These are phyloP conservation scores for Phoma herbarum DNA, from an alignment of 2,329 filamentous ascomycete genomes.

Conservation along the genomic window DNA sequence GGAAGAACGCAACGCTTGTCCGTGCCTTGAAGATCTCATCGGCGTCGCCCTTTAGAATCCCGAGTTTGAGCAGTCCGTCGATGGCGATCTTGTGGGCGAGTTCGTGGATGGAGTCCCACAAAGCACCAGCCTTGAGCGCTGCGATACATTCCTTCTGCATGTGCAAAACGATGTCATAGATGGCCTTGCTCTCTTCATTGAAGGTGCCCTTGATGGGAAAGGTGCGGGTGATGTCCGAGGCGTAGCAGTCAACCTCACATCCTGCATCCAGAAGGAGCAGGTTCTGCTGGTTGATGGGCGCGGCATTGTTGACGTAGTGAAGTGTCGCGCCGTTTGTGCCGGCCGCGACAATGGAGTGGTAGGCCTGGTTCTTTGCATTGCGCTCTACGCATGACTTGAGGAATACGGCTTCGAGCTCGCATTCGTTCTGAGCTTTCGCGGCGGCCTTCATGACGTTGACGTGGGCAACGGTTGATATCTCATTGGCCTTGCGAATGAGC, in stretches of 20 bases:
- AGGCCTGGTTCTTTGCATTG: constrained; percentile 83
- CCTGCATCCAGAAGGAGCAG: constrained; percentile 88
- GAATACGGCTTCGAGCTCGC: constrained; percentile 83
- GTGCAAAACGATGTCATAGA: constrained; percentile 83
- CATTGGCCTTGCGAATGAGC: constrained; percentile 81
- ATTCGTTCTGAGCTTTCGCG: constrained; percentile 74
- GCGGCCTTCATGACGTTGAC: constrained; percentile 71
- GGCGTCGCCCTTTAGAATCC: constrained; percentile 72
- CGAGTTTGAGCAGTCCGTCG: constrained; percentile 76
- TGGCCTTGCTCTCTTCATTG: constrained; percentile 54
- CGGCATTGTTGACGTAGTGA: constrained; percentile 74
- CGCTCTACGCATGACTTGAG: constrained; percentile 77
- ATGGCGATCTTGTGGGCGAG: constrained; percentile 84
- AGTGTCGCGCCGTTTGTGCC: constrained; percentile 84
- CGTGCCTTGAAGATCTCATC: constrained; percentile 56
- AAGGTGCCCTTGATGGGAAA: constrained; percentile 77
- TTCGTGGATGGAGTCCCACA: constrained; percentile 84
- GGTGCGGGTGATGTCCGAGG: constrained; percentile 77
- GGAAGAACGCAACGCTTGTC: constrained; percentile 60
- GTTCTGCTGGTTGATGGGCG: constrained; percentile 66
- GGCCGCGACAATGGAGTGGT: constrained; percentile 83
- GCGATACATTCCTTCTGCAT: constrained; percentile 86
- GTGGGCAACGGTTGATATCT: constrained; percentile 81
- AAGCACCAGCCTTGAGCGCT: constrained; percentile 74
- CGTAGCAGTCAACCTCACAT: constrained; percentile 61